These are phyloP conservation scores for Sequoiadendron giganteum DNA, from an alignment of 75 land plant genomes.

Conservation along the genomic window DNA sequence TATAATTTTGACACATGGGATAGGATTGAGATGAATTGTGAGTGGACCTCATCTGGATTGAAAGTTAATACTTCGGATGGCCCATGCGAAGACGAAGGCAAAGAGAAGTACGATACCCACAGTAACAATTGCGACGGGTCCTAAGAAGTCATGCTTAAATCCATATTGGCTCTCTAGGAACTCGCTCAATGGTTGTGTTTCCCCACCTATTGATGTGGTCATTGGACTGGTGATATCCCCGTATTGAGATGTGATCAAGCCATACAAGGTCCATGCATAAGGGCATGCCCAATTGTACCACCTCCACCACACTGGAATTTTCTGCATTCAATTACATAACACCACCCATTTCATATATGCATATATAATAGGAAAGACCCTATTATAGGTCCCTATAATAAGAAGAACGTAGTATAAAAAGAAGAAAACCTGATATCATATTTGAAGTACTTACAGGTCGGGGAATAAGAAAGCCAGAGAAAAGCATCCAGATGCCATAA, in stretches of 20 bases:
- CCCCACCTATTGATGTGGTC: no score
- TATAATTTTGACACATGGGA: no score
- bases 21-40: no score
- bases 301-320: constrained; percentile 54
- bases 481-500: constrained; percentile 80
- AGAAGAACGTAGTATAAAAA: no score
- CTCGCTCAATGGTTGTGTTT: constrained; percentile 3
- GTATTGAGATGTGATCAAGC: constrained; percentile 40
- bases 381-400: neutral
- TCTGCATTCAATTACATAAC: constrained; percentile 19
- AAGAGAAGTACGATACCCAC: constrained; percentile 41
- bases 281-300: constrained; percentile 58
- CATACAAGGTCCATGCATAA: constrained; percentile 42
- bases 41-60: constrained; percentile 40
- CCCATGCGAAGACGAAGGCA: constrained; percentile 41
- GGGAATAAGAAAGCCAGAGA: constrained; percentile 74
- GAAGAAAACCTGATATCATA: neutral
- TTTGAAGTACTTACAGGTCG: constrained; percentile 19
- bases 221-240: neutral
- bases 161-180: constrained; percentile 41
- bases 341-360: no score
- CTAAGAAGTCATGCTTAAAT: constrained; percentile 43
- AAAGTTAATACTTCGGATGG: constrained; percentile 66
- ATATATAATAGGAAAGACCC: neutral
- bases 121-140: constrained; percentile 30